These are phyloP conservation scores for Strobilomyces echinocephalus DNA, from an alignment of 768 basidiomycete species.

Conservation along the genomic window DNA sequence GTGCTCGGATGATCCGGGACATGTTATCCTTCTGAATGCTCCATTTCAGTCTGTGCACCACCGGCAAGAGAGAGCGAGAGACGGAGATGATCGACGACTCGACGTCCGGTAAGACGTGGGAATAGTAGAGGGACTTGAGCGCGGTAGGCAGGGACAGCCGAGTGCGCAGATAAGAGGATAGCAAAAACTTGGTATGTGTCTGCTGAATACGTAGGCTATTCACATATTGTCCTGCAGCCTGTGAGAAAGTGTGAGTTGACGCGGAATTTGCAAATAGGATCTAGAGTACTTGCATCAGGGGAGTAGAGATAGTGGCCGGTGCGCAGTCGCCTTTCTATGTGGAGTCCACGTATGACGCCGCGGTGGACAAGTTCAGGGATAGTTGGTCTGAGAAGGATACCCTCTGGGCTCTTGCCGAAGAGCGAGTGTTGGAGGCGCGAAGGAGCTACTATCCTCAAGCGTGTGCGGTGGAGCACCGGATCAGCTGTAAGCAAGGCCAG, in stretches of 20 bases:
- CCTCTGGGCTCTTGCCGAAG: conserved; percentile 54
- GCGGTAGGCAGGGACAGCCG: conserved; percentile 36
- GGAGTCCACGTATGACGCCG: conserved; percentile 64
- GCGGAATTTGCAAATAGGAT: neutral
- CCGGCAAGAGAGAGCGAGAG: conserved; percentile 58
- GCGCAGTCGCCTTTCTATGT: conserved; percentile 63
- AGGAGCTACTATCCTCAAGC: conserved; percentile 58
- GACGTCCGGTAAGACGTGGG: conserved; percentile 58
- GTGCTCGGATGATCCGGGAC: conserved; percentile 50
- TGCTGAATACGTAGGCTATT: conserved; percentile 50
- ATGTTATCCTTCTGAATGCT: conserved; percentile 59
- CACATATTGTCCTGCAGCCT: conserved; percentile 71
- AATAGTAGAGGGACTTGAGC: conserved; percentile 44
- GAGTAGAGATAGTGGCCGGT: conserved; percentile 64
- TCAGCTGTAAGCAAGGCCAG: conserved; percentile 53
- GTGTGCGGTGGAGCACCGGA: conserved; percentile 57
- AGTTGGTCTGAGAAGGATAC: conserved; percentile 57
- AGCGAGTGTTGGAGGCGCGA: conserved; percentile 64
- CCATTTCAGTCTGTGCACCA: conserved; percentile 68
- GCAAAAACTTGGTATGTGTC: conserved; percentile 44
- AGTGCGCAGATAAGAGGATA: conserved; percentile 52
- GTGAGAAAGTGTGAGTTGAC: conserved; percentile 9
- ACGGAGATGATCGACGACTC: conserved; percentile 54
- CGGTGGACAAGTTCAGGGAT: conserved; percentile 63
- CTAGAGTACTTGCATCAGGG: conserved; percentile 39